Evolutionary conservation across 2,329 filamentous ascomycete species (phyloP).

Genomic region (Penicillium freii): DNA sequence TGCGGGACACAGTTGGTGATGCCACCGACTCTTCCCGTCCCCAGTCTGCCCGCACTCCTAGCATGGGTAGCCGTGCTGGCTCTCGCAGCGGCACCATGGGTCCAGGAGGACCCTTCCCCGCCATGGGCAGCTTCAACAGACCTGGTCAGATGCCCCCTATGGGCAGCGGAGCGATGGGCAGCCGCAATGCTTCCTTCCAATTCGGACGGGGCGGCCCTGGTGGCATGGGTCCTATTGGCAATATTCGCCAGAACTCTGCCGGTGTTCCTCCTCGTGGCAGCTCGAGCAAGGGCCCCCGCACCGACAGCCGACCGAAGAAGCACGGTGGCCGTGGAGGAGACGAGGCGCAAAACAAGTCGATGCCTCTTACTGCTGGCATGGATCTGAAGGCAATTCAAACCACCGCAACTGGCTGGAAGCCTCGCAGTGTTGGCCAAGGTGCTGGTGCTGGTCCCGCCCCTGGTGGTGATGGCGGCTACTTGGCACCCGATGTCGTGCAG

Average conservation of each 20-base stretch:
- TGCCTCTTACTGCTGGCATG: constrained; percentile 83
- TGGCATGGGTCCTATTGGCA: constrained; percentile 50
- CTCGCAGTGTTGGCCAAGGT: constrained; percentile 62
- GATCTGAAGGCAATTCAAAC: constrained; percentile 77
- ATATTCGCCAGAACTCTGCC: not conserved
- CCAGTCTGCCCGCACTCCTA: constrained; percentile 53
- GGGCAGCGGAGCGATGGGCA: constrained; percentile 60
- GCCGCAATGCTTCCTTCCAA: constrained; percentile 45
- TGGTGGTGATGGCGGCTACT: constrained; percentile 54
- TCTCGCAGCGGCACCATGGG: constrained; percentile 44
- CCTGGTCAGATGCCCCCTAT: constrained; percentile 66
- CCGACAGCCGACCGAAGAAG: constrained; percentile 48
- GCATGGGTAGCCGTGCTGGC: constrained; percentile 49
- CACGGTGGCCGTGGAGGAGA: constrained; percentile 58
- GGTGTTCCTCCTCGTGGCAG: constrained; percentile 64
- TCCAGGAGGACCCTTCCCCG: not conserved
- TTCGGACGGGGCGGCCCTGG: constrained; percentile 59
- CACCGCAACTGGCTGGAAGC: constrained; percentile 83
- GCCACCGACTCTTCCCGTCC: constrained; percentile 60
- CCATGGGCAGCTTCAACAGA: constrained; percentile 68
- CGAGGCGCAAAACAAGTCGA: constrained; percentile 72
- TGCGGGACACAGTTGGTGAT: constrained; percentile 82
- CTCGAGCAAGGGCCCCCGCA: constrained; percentile 41
- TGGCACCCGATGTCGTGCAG: constrained; percentile 92
- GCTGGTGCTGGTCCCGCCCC: constrained; percentile 47